A percentile compares a stretch with the other conserved stretches of the same genome.
phyloP scores from a whole-genome alignment of 163 green algal genomes.

The Chlamydomonas reinhardtii region DNA sequence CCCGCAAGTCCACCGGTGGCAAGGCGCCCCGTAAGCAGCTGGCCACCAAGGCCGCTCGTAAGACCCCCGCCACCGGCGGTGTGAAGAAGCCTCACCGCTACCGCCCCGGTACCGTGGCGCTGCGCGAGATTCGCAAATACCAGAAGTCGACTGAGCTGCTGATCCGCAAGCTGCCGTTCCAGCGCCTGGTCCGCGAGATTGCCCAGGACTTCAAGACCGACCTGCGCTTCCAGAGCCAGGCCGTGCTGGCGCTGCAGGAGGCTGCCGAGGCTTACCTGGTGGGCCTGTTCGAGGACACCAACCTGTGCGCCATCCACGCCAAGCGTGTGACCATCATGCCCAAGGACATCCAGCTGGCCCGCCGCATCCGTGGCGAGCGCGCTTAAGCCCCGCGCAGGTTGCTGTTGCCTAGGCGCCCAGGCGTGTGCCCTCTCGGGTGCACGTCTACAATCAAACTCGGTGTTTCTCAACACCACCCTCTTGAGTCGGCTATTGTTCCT shows the following conservation, averaged over 20 bases:
- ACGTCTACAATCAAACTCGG: background rate
- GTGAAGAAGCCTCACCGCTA: slow-evolving; percentile 95
- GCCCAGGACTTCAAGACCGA: slow-evolving; percentile 98
- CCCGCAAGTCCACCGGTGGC: slow-evolving; percentile 87
- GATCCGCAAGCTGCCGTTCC: slow-evolving; percentile 98
- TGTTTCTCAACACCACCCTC: slow-evolving; percentile 26
- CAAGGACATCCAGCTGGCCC: slow-evolving; percentile 97
- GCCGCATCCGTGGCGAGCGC: slow-evolving; percentile 91
- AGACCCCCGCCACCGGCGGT: slow-evolving; percentile 79
- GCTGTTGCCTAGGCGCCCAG: no score
- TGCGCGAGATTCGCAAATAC: slow-evolving; percentile 97
- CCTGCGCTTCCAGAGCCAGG: slow-evolving; percentile 84
- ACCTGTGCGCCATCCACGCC: slow-evolving; percentile 95
- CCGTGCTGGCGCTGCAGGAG: slow-evolving; percentile 85
- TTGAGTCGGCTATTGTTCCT: background rate
- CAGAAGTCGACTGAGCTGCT: slow-evolving; percentile 97
- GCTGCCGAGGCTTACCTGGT: slow-evolving; percentile 79
- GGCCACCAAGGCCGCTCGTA: slow-evolving; percentile 90
- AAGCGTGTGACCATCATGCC: slow-evolving; percentile 99
- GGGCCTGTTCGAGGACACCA: slow-evolving; percentile 77
- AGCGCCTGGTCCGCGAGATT: slow-evolving; percentile 96
- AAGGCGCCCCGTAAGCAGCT: slow-evolving; percentile 93
- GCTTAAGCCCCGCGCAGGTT: background rate
- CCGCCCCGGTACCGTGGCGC: slow-evolving; percentile 89
- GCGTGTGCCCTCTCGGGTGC: no score